Evolutionary conservation across 306 rosid species (phyloP), one percentile per base, ranked within the genome.

Genomic region (Cicer yamashitae): DNA sequence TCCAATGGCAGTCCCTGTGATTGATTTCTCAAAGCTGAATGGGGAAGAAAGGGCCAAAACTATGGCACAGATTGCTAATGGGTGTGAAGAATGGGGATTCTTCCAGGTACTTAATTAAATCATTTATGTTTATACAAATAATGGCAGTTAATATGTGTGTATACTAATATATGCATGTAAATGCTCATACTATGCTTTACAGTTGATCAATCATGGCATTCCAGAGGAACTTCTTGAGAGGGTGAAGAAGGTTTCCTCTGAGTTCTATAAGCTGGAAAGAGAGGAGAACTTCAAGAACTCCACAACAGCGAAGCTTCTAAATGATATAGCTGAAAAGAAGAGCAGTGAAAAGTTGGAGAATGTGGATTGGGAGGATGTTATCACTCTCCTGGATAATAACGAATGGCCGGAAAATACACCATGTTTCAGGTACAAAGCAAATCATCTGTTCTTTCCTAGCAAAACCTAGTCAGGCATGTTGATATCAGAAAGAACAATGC

Each of bases 71-170:
- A 84, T 92, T n/a, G 93, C 92, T 11, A 89, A 89, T 78, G 96
- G 97, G n/a, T 94, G 93, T 75, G 96, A 94, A 83, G 96, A 92
- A 61, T 94, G 99, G 99, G 99, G 99, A 8, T 94, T 94, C 89
- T 94, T 94, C 72, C 99, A 92, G 97, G 99, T 89, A 87, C 71
- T 53, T 80, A 11, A 7, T 53, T 80, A 11, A 7, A 22, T 46
- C 37, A 45, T 70, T 48, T 40, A 14, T 37, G 15, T 44, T 25
- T 44, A 11, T 70, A 68, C 0, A 41, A 30, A 30, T 39, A 50
- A 61, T 48, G 68, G 52, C 11, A 38, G 4, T 10, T 61, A 45
- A 7, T 48, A 10, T 45, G 25, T 40, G 50, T 18, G 15, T 44
- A 67, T 69, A 20, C 38, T 74, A 22, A 34, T 43, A 34, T 56